Base-by-base conservation (phyloP, 129 eudicot species). In the Chrysanthemum makinoi region DNA sequence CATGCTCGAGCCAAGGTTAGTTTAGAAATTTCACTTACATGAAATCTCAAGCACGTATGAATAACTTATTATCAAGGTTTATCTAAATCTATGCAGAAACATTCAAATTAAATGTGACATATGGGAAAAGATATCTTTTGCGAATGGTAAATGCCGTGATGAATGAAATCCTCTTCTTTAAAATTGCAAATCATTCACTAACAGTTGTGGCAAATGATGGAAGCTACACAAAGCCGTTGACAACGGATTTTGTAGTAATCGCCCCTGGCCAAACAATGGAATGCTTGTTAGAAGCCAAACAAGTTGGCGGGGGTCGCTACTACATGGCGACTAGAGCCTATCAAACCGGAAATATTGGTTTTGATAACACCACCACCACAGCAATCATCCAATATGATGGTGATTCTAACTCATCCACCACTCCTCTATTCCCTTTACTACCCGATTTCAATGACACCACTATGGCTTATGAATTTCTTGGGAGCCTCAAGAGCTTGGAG, bases 241-340 rank as follows among this genome's bases (percentile, higher is more conserved):
- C 83, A 16, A 26, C 52, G 11, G 62, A 78, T 12, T 79, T 62
- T 18, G 62, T 84, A 11, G 72, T 59, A 16, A 83, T 86, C 12
- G 56, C 82, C 62, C 92, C 92, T 0, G 96, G 92, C 20, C 89
- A 89, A 26, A 83, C 91, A 26, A 63, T 86, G 24, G 96, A 86
- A 50, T 84, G 86, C 79, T 55, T 86, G 17, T 69, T 89, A 10
- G 72, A 77, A 6, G 78, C 89, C 20, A 77, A 86, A 57, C 87
- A 89, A 60, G 72, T 57, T 28, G 35, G 80, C 3, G 14, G 58
- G 2, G 56, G 53, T 0, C 72, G 22, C 14, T 89, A 86, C 7
- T 89, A 86, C 78, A 84, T 86, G 86, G 89, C 88, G 0, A 81
- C 87, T 7, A 75, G 78, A 47, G 84, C 84, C 2, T 85, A 80